Percentiles rank a stretch among this genome's conserved stretches.
Conservation (phyloP, 2,329 filamentous ascomycete species). For the Mariannaea sp. region DNA sequence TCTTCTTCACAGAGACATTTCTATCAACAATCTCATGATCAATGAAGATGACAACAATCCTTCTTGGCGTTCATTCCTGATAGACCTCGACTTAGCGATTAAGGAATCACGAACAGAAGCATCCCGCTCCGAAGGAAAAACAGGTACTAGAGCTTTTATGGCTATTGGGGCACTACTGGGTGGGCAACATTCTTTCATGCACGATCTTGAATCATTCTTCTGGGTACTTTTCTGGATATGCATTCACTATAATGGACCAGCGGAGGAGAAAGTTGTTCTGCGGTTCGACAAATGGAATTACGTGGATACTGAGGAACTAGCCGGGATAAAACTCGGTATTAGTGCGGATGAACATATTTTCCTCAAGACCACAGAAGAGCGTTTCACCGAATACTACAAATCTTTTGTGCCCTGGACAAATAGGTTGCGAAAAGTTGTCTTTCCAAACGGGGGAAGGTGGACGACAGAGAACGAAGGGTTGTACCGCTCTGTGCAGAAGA, state of each 20-base stretch:
- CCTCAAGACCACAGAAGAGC: slow-evolving; percentile 29
- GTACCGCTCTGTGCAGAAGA: slow-evolving; percentile 30
- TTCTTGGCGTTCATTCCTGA: slow-evolving; percentile 47
- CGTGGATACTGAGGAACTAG: not conserved
- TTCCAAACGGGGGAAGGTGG: slow-evolving; percentile 39
- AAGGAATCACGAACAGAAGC: slow-evolving; percentile 38
- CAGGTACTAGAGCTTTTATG: slow-evolving; percentile 52
- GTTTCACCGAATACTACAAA: slow-evolving; percentile 45
- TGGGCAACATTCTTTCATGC: slow-evolving; percentile 51
- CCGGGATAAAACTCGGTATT: not conserved
- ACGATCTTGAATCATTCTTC: slow-evolving; percentile 50
- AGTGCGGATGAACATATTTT: slow-evolving; percentile 39
- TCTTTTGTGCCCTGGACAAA: slow-evolving; percentile 46
- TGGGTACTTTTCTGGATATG: slow-evolving; percentile 54
- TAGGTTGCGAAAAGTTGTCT: slow-evolving; percentile 43
- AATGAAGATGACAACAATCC: slow-evolving; percentile 48
- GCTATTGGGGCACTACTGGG: slow-evolving; percentile 49
- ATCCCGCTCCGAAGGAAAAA: slow-evolving; percentile 49
- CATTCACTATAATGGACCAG: slow-evolving; percentile 45
- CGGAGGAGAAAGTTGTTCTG: slow-evolving; percentile 8
- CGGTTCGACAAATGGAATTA: slow-evolving; percentile 29
- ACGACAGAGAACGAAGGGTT: slow-evolving; percentile 23
- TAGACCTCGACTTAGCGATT: slow-evolving; percentile 49
- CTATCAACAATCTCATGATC: slow-evolving; percentile 52
- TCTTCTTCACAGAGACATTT: slow-evolving; percentile 51